Base-by-base conservation (phyloP, 371 early-diverging fungal species). In the Syncephalis fuscata region DNA sequence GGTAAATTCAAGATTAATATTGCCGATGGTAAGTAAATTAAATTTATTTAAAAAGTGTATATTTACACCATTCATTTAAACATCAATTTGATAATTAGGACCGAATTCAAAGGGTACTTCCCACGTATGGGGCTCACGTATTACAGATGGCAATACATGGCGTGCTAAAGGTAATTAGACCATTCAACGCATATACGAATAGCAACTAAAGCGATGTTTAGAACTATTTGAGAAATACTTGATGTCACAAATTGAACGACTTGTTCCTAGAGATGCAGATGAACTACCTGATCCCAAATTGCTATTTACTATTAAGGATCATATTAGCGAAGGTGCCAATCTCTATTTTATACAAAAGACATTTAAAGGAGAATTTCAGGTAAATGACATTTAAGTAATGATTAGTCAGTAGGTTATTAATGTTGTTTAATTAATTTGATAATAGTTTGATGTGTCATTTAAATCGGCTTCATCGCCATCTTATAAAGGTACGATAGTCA, bases 1-100 rank as follows among this genome's bases (percentile, higher is more conserved):
- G 82, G 80, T 7, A 67, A 72, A 27, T 84, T 84, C 59, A 60
- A 63, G 26, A 63, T 78, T 21, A 65, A 69, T 42, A 65, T 80
- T 46, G 54, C 66, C 7, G 78, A 75, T 45, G 71, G 76, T 62
- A 60, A 23, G 39, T 39, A 25, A 16, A 11, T 32, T 32, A 32
- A 4, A 32, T 32, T 32, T 32, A 32, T 11, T 7, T 11, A 11
- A 7, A 4, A 32, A 32, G 32, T 32, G 32, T 4, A 7, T 7
- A 32, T 32, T 32, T 7, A 32, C 32, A 32, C 11, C 4, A 32
- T 32, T 4, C 32, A 4, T 32, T 32, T n/a, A n/a, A n/a, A n/a
- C n/a, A n/a, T n/a, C n/a, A n/a, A n/a, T n/a, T n/a, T n/a, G n/a
- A 11, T 32, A 11, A 7, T 4, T 32, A 32, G 32, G 32, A 32